Evolutionary conservation across 768 basidiomycete species (phyloP).

Genomic region (Suillus occidentalis): DNA sequence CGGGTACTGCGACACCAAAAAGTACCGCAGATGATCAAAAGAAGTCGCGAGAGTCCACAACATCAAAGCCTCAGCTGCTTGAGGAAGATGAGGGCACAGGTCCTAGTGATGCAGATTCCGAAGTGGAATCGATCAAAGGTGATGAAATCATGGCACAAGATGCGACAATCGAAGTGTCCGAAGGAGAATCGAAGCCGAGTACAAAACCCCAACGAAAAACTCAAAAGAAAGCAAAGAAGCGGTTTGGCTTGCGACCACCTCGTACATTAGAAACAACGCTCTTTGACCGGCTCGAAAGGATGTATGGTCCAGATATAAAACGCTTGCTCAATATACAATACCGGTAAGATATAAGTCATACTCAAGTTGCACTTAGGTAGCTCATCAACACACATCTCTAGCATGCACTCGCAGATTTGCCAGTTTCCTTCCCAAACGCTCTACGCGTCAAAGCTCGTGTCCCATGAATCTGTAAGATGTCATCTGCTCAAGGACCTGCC

Average conservation of each 20-base stretch:
- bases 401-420: conserved; percentile 89
- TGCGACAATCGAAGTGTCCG: neutral
- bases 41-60: neutral
- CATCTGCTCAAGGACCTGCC: conserved; percentile 76
- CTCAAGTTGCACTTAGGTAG: neutral
- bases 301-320: conserved; percentile 85
- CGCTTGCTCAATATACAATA: conserved; percentile 90
- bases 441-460: conserved; percentile 69
- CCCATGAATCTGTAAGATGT: conserved; percentile 67
- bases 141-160: conserved; percentile 26
- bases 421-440: conserved; percentile 82
- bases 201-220: conserved; percentile 8
- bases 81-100: neutral
- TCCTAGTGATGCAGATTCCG: conserved; percentile 15
- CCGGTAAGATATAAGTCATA: conserved; percentile 43
- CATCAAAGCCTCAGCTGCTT: conserved; percentile 10
- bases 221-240: conserved; percentile 14
- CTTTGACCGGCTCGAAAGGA: conserved; percentile 86
- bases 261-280: conserved; percentile 83
- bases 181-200: conserved; percentile 4
- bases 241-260: conserved; percentile 51
- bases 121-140: conserved; percentile 19
- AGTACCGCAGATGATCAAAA: conserved; percentile 1
- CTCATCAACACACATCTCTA: conserved; percentile 27
- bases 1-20: conserved; percentile 5